These are phyloP conservation scores for Cronartium ribicola DNA, from an alignment of 1,284 basidiomycete genomes.

Conservation along the genomic window DNA sequence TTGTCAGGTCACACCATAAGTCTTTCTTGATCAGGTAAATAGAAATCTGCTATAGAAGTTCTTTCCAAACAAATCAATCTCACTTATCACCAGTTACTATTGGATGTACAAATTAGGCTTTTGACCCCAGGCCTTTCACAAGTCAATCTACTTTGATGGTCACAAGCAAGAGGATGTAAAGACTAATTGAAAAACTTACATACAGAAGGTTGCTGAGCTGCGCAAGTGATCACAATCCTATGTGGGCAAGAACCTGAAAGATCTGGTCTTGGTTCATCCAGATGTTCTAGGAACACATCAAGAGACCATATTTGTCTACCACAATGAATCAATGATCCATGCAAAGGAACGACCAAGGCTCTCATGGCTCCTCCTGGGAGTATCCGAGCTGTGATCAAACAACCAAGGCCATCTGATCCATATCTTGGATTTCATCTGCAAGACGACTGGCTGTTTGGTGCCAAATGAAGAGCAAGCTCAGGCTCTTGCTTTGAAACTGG, in stretches of 20 bases:
- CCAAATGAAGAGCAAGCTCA: background rate
- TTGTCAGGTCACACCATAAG: constrained; percentile 11
- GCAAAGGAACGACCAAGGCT: constrained; percentile 9
- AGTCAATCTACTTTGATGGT: constrained; percentile 21
- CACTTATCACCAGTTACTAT: constrained; percentile 1
- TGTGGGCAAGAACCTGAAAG: background rate
- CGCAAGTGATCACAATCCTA: constrained; percentile 6
- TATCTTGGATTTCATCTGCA: constrained; percentile 14
- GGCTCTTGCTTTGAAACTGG: background rate
- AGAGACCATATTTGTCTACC: constrained; percentile 13
- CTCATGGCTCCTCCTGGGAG: constrained; percentile 13
- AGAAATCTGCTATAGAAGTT: constrained; percentile 16
- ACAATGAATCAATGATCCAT: constrained; percentile 24
- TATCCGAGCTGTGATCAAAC: constrained; percentile 9
- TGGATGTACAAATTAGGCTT: constrained; percentile 24
- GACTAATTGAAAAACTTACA: constrained; percentile 6
- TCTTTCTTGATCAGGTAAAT: background rate
- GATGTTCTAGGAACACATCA: background rate
- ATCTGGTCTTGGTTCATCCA: background rate
- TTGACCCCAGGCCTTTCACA: background rate
- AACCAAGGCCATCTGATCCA: constrained; percentile 14
- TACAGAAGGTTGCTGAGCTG: constrained; percentile 5
- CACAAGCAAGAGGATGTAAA: constrained; percentile 16
- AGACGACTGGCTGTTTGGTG: constrained; percentile 6
- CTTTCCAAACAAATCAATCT: background rate